Evolutionary conservation across 2,329 filamentous ascomycete species (phyloP).

Genomic region (Zymoseptoria brevis): DNA sequence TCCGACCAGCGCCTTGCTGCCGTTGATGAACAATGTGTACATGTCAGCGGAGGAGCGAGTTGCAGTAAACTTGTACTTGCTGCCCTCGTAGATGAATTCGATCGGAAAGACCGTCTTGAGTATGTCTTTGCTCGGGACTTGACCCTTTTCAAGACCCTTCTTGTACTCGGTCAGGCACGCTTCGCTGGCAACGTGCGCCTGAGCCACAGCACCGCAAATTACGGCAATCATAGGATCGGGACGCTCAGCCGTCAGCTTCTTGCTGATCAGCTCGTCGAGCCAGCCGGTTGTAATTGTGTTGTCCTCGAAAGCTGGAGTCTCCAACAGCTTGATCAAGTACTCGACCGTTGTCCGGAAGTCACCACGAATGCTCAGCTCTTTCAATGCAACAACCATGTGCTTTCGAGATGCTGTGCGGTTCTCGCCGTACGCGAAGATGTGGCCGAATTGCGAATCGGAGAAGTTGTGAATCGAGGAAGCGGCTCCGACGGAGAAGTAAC

Average conservation of each 20-base stretch:
- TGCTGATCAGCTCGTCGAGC: conserved; percentile 97
- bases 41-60: conserved; percentile 86
- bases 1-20: conserved; percentile 89
- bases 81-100: conserved; percentile 97
- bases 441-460: conserved; percentile 97
- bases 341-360: conserved; percentile 98
- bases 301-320: conserved; percentile 96
- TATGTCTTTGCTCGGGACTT: conserved; percentile 92
- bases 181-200: conserved; percentile 92
- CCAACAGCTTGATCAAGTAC: conserved; percentile 96
- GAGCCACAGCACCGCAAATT: conserved; percentile 87
- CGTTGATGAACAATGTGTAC: conserved; percentile 98
- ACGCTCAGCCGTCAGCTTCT: conserved; percentile 91
- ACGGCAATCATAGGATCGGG: conserved; percentile 92
- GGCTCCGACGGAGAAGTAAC: conserved; percentile 98
- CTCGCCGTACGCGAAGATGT: conserved; percentile 98
- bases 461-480: conserved; percentile 97
- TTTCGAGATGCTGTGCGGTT: conserved; percentile 93
- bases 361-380: conserved; percentile 98
- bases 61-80: conserved; percentile 95
- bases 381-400: conserved; percentile 97
- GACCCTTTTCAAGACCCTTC: conserved; percentile 85
- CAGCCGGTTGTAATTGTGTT: conserved; percentile 99
- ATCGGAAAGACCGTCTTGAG: conserved; percentile 96
- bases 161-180: conserved; percentile 79